These are phyloP conservation scores for Alternaria sp. DNA, from an alignment of 2,329 filamentous ascomycete species.

Conservation along the genomic window DNA sequence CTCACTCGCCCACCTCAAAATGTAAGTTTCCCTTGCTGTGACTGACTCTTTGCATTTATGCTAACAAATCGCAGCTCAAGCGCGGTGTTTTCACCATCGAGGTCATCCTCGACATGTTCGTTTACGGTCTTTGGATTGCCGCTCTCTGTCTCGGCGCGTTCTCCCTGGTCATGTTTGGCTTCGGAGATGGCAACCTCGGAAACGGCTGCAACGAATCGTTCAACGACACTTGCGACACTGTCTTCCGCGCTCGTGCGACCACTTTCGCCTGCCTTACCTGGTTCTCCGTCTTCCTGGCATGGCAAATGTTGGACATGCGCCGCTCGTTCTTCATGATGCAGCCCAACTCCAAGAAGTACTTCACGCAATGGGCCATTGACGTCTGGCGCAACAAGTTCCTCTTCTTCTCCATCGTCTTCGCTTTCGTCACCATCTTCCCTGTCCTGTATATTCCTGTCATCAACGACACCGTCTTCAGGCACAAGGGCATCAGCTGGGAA, in stretches of 20 bases:
- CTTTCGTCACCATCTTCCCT: conserved; percentile 40
- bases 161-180: conserved; percentile 43
- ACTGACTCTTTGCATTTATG: not conserved
- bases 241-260: conserved; percentile 67
- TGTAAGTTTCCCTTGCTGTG: conserved; percentile 6
- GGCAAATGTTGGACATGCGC: conserved; percentile 74
- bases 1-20: conserved; percentile 21
- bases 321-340: conserved; percentile 78
- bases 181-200: conserved; percentile 42
- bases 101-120: conserved; percentile 45
- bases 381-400: conserved; percentile 74
- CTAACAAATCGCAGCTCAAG: conserved; percentile 26
- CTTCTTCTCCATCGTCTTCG: conserved; percentile 52
- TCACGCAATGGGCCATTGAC: conserved; percentile 67
- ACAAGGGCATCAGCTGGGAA: conserved; percentile 70
- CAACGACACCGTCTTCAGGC: conserved; percentile 69
- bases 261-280: conserved; percentile 77
- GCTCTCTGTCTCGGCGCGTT: conserved; percentile 43
- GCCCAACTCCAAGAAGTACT: conserved; percentile 63
- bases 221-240: conserved; percentile 36
- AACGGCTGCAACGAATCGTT: conserved; percentile 40
- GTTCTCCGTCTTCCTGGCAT: conserved; percentile 77
- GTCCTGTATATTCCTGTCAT: conserved; percentile 69
- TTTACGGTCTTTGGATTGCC: conserved; percentile 45
- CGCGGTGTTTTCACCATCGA: conserved; percentile 44